Conservation (phyloP, 352 stramenopile genomes). For the Phytophthora sansomeana region DNA sequence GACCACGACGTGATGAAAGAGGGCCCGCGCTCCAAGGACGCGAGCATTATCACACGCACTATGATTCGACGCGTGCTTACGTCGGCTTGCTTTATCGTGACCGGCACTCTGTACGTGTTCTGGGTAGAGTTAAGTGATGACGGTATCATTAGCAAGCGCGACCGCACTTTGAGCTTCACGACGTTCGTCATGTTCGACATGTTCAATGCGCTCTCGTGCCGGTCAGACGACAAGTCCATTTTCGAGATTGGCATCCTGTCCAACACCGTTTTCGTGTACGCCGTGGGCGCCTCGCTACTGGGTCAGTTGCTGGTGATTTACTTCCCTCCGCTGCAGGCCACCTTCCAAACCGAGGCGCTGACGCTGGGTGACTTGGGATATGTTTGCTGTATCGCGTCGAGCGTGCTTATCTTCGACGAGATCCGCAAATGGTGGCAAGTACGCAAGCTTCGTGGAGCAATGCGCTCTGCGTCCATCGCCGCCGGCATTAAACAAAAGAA, state of each 20-base stretch:
- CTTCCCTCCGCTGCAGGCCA: conserved; percentile 94
- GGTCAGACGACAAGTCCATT: conserved; percentile 94
- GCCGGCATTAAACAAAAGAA: conserved; percentile 54
- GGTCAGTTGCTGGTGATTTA: conserved; percentile 98
- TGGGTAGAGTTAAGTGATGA: conserved; percentile 88
- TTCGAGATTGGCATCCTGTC: conserved; percentile 92
- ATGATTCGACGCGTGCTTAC: conserved; percentile 78
- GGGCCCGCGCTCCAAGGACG: conserved; percentile 80
- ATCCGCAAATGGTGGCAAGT: conserved; percentile 91
- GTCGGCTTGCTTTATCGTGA: conserved; percentile 81
- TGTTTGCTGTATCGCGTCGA: conserved; percentile 93
- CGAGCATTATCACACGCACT: conserved; percentile 76
- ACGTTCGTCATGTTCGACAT: conserved; percentile 99
- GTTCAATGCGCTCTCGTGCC: conserved; percentile 97
- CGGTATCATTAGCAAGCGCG: conserved; percentile 91
- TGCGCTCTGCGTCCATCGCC: conserved; percentile 48
- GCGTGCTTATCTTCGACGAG: conserved; percentile 94
- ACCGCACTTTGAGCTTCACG: conserved; percentile 99
- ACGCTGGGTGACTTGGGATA: conserved; percentile 92
- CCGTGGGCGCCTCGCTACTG: conserved; percentile 92
- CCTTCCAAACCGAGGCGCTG: conserved; percentile 98
- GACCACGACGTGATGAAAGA: conserved; percentile 88
- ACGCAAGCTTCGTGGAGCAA: conserved; percentile 40
- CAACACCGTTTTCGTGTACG: conserved; percentile 95
- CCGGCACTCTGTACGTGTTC: conserved; percentile 86